Evolutionary conservation across 495 filamentous ascomycete species (phyloP), one percentile per base, ranked within the genome.

Genomic region (Talaromyces liani): DNA sequence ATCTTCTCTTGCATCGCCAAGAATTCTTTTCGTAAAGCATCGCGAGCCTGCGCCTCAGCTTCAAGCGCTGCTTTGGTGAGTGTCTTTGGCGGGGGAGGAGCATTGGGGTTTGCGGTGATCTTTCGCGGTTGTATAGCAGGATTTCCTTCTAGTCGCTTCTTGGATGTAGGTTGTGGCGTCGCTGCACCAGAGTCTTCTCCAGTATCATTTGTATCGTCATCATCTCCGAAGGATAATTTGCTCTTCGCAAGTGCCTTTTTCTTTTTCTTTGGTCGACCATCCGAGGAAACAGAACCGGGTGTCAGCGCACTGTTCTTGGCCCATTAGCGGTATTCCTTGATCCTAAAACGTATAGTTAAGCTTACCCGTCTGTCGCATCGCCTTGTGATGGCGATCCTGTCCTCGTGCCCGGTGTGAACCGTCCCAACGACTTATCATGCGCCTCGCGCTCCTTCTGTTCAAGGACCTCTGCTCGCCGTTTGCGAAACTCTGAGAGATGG

Each of bases 401-500:
- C 65, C 75, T 77, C 60, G 77, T 79, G 67, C 74, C 77, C 61
- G 79, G 72, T 67, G 78, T 75, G 61, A 82, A 70, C 68, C 80
- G 74, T 10, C 82, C 82, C 1, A 80, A 68, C n/a, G 82, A 73
- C 63, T 82, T 79, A 47, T 85, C 83, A 67, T 91, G 86, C 3
- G 88, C 88, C 71, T 94, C 91, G 63, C 90, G 84, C 67, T 92
- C 89, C 71, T 93, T 93, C 70, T 91, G 90, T 74, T 98, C 94
- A 33, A 96, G 79, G 29, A 93, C 91, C 74, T 98, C 91, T 66
- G 92, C 93, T 73, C 94, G 92, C 45, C 94, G 88, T 76, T 98
- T 98, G 74, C 94, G 92, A 78, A 97, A 98, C 72, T 98, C 94
- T 67, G 87, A 90, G 47, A 97, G 86, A 62, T 91, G 83, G 51